Evolutionary conservation across 495 filamentous ascomycete genomes (phyloP), one percentile per base, ranked within the genome.

Genomic region (Aspergillus bertholletiae): DNA sequence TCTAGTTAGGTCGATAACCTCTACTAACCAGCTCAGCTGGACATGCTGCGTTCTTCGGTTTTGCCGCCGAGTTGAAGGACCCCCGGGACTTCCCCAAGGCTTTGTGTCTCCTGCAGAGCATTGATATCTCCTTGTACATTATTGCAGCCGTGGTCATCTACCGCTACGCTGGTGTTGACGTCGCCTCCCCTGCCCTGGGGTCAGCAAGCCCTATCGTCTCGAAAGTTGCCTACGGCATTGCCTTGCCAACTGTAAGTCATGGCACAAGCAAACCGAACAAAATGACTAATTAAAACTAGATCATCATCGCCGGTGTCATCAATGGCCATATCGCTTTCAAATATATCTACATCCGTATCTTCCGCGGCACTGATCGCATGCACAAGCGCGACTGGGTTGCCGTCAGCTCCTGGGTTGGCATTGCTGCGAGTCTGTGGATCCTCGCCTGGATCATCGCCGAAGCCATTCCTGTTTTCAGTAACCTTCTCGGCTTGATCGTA

Each of bases 141-240:
- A 54, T 88, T 21, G 80, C 84, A 0, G 82, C 83, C 1, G 78
- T 84, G 7, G 71, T 90, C 18, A 84, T 90, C 54, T 93, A 92
- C 72, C 69, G 66, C 62, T 93, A 83, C 62, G 83, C 84, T 2
- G 89, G 90, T 18, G 65, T 67, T 1, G 68, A 72, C 15, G 89
- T 93, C 37, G 57, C 71, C 6, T 84, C 84, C 1, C 89, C 89
- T 0, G 88, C 88, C 5, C 77, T 93, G 0, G 78, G 84, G 15
- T 85, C 85, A 0, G 83, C 87, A 7, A 77, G 82, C 11, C 70
- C 73, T 1, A 23, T 81, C 0, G 65, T 92, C 13, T 79, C 81
- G 53, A 90, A 89, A 67, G 67, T 92, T 11, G 85, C 87, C 1
- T 94, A 86, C 58, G 89, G 88, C 5, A 71, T 93, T 45, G 88